Conservation (phyloP, 164 flowering plant species). For the Protea cynaroides region DNA sequence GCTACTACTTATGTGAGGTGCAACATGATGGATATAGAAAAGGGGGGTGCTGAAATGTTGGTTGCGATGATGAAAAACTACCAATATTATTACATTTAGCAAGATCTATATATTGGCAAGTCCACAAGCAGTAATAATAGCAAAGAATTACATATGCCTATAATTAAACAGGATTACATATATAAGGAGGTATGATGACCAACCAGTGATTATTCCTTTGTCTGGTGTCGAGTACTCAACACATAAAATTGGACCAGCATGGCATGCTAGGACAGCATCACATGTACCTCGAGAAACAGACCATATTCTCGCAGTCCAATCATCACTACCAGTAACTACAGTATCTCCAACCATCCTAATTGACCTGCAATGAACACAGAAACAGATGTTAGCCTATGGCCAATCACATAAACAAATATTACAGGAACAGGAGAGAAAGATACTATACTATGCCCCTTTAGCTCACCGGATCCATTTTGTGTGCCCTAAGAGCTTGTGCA, state of each 20-base stretch:
- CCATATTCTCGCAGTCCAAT: conserved; percentile 99
- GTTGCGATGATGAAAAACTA: too few relatives aligned
- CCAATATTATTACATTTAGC: too few relatives aligned
- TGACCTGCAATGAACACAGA: conserved; percentile 53
- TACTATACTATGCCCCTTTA: neutral
- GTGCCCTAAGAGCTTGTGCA: conserved; percentile 94
- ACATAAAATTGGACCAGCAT: conserved; percentile 84
- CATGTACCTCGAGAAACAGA: conserved; percentile 91
- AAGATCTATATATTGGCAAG: too few relatives aligned
- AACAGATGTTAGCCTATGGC: conserved; percentile 1
- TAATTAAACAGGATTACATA: too few relatives aligned
- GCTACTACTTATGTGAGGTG: too few relatives aligned
- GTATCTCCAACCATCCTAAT: conserved; percentile 96
- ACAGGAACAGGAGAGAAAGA: conserved; percentile 5
- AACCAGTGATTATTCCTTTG: conserved; percentile 89
- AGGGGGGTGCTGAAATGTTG: too few relatives aligned
- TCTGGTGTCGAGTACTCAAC: conserved; percentile 79
- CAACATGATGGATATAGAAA: too few relatives aligned
- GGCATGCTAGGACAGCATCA: conserved; percentile 96
- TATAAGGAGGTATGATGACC: neutral
- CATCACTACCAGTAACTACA: conserved; percentile 93
- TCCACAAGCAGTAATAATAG: too few relatives aligned
- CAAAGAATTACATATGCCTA: neutral
- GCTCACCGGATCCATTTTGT: conserved; percentile 87
- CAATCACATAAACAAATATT: neutral